These are phyloP conservation scores for Eucalyptus pauciflora DNA, from an alignment of 345 rosid species.

Conservation along the genomic window DNA sequence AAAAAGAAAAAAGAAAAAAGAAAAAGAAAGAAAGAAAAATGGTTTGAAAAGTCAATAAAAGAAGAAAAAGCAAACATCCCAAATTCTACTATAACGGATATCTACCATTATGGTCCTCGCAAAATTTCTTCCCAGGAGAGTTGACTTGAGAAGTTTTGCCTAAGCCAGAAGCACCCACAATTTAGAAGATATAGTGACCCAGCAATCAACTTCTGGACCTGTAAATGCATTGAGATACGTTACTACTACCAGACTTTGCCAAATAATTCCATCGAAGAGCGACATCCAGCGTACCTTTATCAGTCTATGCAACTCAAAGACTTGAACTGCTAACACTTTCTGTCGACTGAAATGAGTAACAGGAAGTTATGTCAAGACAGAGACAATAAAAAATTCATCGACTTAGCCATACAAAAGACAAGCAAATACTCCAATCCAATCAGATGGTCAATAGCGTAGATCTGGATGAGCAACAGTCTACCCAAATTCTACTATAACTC, in stretches of 20 bases:
- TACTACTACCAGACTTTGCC: neutral
- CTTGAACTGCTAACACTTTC: slow-evolving; percentile 79
- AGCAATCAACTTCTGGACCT: slow-evolving; percentile 77
- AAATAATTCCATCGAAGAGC: neutral
- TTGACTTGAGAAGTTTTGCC: slow-evolving; percentile 27
- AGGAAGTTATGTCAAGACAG: slow-evolving; percentile 12
- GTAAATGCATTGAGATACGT: neutral
- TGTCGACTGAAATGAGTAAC: slow-evolving; percentile 69
- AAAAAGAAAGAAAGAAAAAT: too few species aligned
- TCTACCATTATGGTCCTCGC: slow-evolving; percentile 16
- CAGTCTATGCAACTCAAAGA: slow-evolving; percentile 89
- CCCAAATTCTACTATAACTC: too few species aligned
- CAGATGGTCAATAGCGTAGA: neutral
- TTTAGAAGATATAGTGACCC: slow-evolving; percentile 46
- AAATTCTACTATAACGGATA: neutral
- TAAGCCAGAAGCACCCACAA: slow-evolving; percentile 31
- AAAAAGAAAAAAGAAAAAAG: too few species aligned
- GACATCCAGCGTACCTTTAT: slow-evolving; percentile 47
- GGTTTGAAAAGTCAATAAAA: too few species aligned
- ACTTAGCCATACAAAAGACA: neutral
- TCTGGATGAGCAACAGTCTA: neutral
- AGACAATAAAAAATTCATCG: neutral
- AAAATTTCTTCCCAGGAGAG: slow-evolving; percentile 30
- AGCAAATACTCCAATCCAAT: neutral
- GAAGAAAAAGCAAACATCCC: too few species aligned